Evolutionary conservation across 495 filamentous ascomycete genomes (phyloP).

Genomic region (Neurospora sp.): DNA sequence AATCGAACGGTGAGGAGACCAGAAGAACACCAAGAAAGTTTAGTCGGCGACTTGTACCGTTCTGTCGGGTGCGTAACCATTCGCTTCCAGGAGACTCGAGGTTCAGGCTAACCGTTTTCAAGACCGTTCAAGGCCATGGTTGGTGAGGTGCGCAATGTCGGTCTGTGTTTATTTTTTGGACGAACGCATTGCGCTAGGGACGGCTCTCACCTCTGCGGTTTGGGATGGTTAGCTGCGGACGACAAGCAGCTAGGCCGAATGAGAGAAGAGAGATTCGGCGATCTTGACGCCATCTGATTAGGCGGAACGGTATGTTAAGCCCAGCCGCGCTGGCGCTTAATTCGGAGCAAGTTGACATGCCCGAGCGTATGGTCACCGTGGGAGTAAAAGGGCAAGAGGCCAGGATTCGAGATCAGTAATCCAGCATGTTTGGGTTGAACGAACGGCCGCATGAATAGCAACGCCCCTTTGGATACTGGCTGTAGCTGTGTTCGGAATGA

Average conservation of each 20-base stretch:
- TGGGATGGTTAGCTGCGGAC: neutral
- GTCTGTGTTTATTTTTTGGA: neutral
- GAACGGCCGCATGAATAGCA: neutral
- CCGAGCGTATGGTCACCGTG: neutral
- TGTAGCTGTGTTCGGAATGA: neutral
- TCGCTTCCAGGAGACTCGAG: neutral
- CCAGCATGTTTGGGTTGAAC: neutral
- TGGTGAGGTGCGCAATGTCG: neutral
- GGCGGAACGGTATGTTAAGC: neutral
- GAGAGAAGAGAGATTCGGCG: neutral
- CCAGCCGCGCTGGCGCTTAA: neutral
- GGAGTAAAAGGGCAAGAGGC: neutral
- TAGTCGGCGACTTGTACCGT: slow-evolving; percentile 1
- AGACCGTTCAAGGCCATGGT: neutral
- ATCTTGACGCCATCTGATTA: neutral
- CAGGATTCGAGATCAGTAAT: neutral
- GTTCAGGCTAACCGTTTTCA: neutral
- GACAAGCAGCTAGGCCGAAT: neutral
- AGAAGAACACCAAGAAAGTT: neutral
- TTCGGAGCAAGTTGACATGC: neutral
- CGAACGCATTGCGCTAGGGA: neutral
- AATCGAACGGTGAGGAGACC: neutral
- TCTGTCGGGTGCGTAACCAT: neutral
- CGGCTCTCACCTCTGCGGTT: neutral
- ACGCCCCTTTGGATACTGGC: neutral